Conservation (phyloP, 2,329 filamentous ascomycete species). For the Hypomyces rosellus region DNA sequence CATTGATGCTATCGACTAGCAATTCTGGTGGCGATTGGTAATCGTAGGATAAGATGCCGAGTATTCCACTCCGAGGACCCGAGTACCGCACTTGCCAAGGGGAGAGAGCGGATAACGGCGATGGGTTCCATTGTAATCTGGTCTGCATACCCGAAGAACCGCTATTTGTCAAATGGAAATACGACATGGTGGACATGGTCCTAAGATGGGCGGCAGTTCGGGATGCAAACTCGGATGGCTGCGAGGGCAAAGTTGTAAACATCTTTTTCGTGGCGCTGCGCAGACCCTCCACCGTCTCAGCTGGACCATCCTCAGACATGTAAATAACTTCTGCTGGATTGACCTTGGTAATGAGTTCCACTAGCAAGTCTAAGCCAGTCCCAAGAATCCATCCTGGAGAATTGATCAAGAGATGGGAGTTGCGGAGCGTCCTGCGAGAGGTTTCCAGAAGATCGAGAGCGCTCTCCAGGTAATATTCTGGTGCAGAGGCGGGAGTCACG, state of each 20-base stretch:
- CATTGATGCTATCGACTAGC: constrained; percentile 61
- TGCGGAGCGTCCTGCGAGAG: constrained; percentile 42
- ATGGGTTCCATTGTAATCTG: constrained; percentile 41
- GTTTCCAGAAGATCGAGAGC: constrained; percentile 55
- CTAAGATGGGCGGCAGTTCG: constrained; percentile 60
- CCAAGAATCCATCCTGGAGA: constrained; percentile 69
- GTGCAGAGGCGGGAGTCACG: constrained; percentile 58
- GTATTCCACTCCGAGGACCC: constrained; percentile 44
- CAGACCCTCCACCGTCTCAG: constrained; percentile 50
- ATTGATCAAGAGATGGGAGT: constrained; percentile 61
- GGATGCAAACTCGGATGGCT: constrained; percentile 47
- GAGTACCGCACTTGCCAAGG: constrained; percentile 60
- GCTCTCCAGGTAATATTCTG: constrained; percentile 60
- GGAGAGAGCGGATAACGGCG: constrained; percentile 47
- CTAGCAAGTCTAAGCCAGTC: constrained; percentile 59
- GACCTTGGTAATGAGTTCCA: constrained; percentile 47
- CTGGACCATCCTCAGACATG: constrained; percentile 58
- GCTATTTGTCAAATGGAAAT: constrained; percentile 53
- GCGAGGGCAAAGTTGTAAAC: constrained; percentile 52
- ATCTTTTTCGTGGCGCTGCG: constrained; percentile 35
- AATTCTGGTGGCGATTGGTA: constrained; percentile 54
- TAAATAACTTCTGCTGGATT: constrained; percentile 59
- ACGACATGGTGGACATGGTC: constrained; percentile 73
- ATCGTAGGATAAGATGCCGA: constrained; percentile 63
- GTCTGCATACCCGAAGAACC: constrained; percentile 2